These are phyloP conservation scores for Cubamyces lactineus DNA, from an alignment of 768 basidiomycete species.

Conservation along the genomic window DNA sequence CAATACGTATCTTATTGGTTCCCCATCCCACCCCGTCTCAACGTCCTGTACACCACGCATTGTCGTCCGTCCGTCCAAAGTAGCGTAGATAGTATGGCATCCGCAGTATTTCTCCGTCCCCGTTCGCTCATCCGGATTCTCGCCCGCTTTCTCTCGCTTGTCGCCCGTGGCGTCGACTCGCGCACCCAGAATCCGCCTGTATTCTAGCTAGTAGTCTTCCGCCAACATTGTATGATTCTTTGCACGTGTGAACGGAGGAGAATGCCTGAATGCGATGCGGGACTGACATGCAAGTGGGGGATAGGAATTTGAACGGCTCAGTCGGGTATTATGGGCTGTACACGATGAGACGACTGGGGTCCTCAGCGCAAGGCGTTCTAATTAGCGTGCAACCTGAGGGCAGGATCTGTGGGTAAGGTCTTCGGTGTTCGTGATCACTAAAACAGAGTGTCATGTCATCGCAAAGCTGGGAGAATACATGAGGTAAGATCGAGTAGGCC, in stretches of 20 bases:
- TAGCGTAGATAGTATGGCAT: conserved; percentile 15
- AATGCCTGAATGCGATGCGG: no score
- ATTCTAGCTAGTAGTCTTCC: not conserved
- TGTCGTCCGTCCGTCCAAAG: not conserved
- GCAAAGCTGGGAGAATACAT: not conserved
- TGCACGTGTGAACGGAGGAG: no score
- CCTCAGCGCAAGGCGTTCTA: no score
- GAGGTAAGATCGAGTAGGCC: not conserved
- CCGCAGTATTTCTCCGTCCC: not conserved
- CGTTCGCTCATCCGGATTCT: not conserved
- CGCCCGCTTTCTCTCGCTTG: not conserved
- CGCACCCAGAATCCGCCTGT: not conserved
- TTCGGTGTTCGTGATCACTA: no score
- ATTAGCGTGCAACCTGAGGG: no score
- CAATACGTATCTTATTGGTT: conserved; percentile 21
- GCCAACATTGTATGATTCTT: not conserved
- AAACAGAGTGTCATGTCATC: not conserved
- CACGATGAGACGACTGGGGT: no score
- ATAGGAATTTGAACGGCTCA: no score
- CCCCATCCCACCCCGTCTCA: not conserved
- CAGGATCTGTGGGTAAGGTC: no score
- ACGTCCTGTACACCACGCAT: conserved; percentile 4
- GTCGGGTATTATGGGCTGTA: no score
- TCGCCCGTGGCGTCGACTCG: not conserved
- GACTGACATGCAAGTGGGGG: no score